Evolutionary conservation across 2,329 filamentous ascomycete species (phyloP).

Genomic region (Cercospora sp.): DNA sequence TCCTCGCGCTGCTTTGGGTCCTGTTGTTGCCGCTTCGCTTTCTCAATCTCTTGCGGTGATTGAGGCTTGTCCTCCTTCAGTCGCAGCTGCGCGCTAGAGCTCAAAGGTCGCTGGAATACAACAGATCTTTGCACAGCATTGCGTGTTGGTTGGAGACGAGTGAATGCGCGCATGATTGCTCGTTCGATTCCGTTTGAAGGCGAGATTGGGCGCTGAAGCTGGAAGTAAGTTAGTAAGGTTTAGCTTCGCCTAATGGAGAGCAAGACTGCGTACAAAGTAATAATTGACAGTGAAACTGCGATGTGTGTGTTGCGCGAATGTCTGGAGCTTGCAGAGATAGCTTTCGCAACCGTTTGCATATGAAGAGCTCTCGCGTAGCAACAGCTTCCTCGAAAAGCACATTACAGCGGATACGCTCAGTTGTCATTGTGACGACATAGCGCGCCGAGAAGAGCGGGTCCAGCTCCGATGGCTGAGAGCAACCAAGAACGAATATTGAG

Average conservation of each 20-base stretch:
- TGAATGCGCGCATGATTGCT: constrained; percentile 1
- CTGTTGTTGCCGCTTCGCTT: constrained; percentile 46
- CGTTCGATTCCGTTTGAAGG: background rate
- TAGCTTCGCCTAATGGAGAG: background rate
- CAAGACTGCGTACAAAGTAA: background rate
- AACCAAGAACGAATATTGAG: background rate
- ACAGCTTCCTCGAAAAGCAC: constrained; percentile 1
- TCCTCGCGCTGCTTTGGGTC: constrained; percentile 46
- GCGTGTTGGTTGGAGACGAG: background rate
- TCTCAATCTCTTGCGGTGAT: constrained; percentile 43
- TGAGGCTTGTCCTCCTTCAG: constrained; percentile 46
- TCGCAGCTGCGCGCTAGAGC: constrained; percentile 34
- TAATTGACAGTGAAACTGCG: background rate
- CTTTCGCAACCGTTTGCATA: background rate
- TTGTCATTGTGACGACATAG: constrained; percentile 1
- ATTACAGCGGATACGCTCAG: background rate
- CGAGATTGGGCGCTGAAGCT: background rate
- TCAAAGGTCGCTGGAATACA: constrained; percentile 30
- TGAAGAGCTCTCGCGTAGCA: background rate
- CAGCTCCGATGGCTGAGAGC: background rate
- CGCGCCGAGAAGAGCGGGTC: background rate
- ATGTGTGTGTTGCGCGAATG: background rate
- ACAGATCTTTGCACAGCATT: background rate
- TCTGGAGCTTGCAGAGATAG: background rate
- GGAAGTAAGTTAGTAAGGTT: background rate